Evolutionary conservation across 2,329 filamentous ascomycete species (phyloP).

Genomic region (Arachnopeziza araneosa): DNA sequence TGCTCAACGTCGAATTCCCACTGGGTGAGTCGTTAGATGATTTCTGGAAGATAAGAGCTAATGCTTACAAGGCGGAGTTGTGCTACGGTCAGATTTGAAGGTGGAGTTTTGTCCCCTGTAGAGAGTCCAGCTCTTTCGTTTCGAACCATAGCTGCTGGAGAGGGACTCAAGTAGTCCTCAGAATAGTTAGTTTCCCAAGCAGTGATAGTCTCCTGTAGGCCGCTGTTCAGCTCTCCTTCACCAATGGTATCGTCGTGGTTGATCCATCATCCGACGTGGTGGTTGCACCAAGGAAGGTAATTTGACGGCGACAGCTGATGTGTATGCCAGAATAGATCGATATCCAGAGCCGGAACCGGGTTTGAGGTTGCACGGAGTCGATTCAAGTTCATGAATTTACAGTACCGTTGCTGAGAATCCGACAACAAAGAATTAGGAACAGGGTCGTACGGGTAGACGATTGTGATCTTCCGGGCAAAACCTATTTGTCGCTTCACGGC

Average conservation of each 20-base stretch:
- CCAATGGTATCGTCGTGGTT: slow-evolving; percentile 83
- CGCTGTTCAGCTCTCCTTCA: slow-evolving; percentile 54
- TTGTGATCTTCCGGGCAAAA: slow-evolving; percentile 66
- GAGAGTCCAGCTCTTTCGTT: too few species aligned
- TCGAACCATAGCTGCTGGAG: background rate
- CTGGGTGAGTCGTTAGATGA: too few species aligned
- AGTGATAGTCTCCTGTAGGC: slow-evolving; percentile 63
- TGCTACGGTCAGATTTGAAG: background rate
- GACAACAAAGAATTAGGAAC: slow-evolving; percentile 56
- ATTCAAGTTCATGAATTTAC: slow-evolving; percentile 59
- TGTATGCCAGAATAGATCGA: slow-evolving; percentile 76
- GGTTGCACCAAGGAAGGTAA: slow-evolving; percentile 56
- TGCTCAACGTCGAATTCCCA: background rate
- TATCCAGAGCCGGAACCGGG: slow-evolving; percentile 66
- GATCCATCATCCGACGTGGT: slow-evolving; percentile 51
- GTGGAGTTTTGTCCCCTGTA: background rate
- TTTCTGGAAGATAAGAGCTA: too few species aligned
- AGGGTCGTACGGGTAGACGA: slow-evolving; percentile 75
- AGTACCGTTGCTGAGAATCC: slow-evolving; percentile 59
- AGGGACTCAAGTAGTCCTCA: background rate
- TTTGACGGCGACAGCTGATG: slow-evolving; percentile 59
- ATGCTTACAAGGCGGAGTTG: background rate
- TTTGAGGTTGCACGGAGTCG: slow-evolving; percentile 38
- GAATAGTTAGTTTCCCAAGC: background rate
- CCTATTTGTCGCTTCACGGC: slow-evolving; percentile 62